Evolutionary conservation across 176 grass and related monocot species (phyloP).

Genomic region (Panicum miliaceum): DNA sequence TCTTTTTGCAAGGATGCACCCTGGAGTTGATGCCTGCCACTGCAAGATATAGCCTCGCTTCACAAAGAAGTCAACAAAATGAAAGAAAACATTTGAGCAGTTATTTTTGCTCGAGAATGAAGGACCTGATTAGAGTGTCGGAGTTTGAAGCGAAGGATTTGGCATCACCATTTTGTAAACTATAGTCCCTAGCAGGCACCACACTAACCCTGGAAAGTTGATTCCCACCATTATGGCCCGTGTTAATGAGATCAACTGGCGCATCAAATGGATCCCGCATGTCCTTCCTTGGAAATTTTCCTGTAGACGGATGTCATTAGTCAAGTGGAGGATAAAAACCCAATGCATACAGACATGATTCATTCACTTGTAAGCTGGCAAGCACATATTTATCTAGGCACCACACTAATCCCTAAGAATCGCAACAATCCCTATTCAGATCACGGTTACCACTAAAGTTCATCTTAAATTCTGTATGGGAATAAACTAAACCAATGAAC

Average conservation of each 20-base stretch:
- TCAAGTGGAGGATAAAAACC: slow-evolving; percentile 5
- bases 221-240: slow-evolving; percentile 42
- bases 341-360: neutral
- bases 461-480: neutral
- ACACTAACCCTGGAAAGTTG: slow-evolving; percentile 36
- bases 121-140: slow-evolving; percentile 72
- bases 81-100: slow-evolving; percentile 2
- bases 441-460: neutral
- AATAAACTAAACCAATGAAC: neutral
- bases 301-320: slow-evolving; percentile 20
- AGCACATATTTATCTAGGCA: neutral
- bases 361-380: neutral
- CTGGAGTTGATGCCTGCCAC: slow-evolving; percentile 57
- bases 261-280: slow-evolving; percentile 74
- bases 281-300: slow-evolving; percentile 28
- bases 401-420: neutral
- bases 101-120: slow-evolving; percentile 29
- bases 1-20: slow-evolving; percentile 51
- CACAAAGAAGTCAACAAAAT: slow-evolving; percentile 22
- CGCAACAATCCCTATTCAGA: neutral
- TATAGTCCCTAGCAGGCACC: slow-evolving; percentile 41
- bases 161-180: slow-evolving; percentile 54
- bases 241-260: slow-evolving; percentile 44
- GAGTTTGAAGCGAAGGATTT: slow-evolving; percentile 45
- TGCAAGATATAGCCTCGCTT: slow-evolving; percentile 30